Conservation (phyloP, 176 grass and related monocot genomes). For the Ensete glaucum region DNA sequence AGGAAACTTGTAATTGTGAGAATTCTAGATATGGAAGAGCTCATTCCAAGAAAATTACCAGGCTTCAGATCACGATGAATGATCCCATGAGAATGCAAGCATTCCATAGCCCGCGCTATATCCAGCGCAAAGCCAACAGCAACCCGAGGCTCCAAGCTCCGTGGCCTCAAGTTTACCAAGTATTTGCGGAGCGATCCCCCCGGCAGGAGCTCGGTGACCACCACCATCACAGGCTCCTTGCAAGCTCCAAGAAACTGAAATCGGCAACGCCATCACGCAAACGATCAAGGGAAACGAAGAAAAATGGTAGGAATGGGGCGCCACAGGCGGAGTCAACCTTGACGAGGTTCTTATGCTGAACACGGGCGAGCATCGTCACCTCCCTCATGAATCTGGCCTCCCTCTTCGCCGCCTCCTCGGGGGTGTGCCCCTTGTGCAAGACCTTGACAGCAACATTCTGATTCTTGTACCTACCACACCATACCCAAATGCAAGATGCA, state of each 20-base stretch:
- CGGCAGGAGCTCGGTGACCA: slow-evolving; percentile 77
- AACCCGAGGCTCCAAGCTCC: slow-evolving; percentile 49
- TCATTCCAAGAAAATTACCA: slow-evolving; percentile 30
- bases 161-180: slow-evolving; percentile 70
- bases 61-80: slow-evolving; percentile 98
- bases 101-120: slow-evolving; percentile 95
- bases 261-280: neutral
- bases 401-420: slow-evolving; percentile 56
- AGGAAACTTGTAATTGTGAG: neutral
- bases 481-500: neutral
- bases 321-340: slow-evolving; percentile 36
- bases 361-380: slow-evolving; percentile 89
- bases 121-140: slow-evolving; percentile 73
- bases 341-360: slow-evolving; percentile 89
- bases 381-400: slow-evolving; percentile 93
- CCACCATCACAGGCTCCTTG: slow-evolving; percentile 97
- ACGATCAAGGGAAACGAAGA: neutral
- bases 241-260: slow-evolving; percentile 86
- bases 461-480: slow-evolving; percentile 49
- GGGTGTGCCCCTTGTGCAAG: slow-evolving; percentile 55
- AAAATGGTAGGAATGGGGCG: slow-evolving; percentile 1
- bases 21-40: neutral
- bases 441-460: slow-evolving; percentile 93
- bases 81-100: slow-evolving; percentile 88
- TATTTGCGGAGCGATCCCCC: slow-evolving; percentile 86